Conservation (phyloP, 129 eudicot species). For the Arctium lappa region DNA sequence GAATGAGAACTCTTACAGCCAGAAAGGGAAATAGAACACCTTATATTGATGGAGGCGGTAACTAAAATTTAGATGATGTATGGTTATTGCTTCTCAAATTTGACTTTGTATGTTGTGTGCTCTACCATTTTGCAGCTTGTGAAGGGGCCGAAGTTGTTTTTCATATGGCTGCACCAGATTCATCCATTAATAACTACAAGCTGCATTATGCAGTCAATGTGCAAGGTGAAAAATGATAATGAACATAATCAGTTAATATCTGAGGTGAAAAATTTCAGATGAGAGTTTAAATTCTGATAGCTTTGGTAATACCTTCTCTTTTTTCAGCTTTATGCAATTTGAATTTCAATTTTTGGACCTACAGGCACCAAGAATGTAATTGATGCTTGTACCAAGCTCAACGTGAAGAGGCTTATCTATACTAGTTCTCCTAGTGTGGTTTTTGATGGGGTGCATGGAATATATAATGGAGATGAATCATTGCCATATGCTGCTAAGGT, state of each 20-base stretch:
- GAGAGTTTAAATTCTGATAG: neutral
- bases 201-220: constrained; percentile 87
- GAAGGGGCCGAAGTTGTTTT: constrained; percentile 95
- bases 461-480: constrained; percentile 72
- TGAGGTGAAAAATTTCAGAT: neutral
- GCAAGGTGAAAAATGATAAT: constrained; percentile 44
- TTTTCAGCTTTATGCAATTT: constrained; percentile 8
- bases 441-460: constrained; percentile 83
- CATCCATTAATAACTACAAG: constrained; percentile 78
- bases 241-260: neutral
- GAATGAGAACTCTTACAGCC: neutral
- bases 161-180: constrained; percentile 97
- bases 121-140: constrained; percentile 50
- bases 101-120: constrained; percentile 3
- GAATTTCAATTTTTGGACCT: constrained; percentile 10
- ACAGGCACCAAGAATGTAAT: constrained; percentile 80
- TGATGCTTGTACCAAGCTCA: constrained; percentile 80
- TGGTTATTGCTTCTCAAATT: constrained; percentile 8
- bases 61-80: neutral
- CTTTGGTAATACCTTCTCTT: neutral
- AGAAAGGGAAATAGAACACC: neutral
- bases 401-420: constrained; percentile 78
- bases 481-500: constrained; percentile 87
- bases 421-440: constrained; percentile 97
- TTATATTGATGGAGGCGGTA: neutral